Percentiles rank a stretch among this genome's conserved stretches.
Evolutionary conservation across 106 monocot species (phyloP).

Genomic region (Cymbidium sinense): DNA sequence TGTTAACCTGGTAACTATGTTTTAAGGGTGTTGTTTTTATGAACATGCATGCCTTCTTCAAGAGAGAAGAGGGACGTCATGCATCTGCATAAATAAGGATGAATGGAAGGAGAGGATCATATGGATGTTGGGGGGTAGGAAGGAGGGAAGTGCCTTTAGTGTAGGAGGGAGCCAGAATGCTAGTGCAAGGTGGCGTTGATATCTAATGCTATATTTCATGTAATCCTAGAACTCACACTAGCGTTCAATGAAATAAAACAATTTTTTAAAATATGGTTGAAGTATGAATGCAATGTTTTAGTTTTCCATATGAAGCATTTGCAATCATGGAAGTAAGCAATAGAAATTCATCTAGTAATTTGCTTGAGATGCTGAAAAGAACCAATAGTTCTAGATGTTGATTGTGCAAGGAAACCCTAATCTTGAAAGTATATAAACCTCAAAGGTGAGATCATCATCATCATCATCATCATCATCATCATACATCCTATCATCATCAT

Average conservation of each 20-base stretch:
- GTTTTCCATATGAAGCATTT: not conserved
- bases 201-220: not conserved
- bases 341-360: not conserved
- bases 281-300: not conserved
- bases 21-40: not conserved
- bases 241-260: not conserved
- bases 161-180: too few species aligned
- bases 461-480: too few species aligned
- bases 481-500: too few species aligned
- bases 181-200: too few species aligned
- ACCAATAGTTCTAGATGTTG: not conserved
- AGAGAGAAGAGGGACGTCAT: not conserved
- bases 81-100: not conserved
- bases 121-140: too few species aligned
- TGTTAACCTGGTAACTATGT: not conserved
- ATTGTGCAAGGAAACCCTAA: not conserved
- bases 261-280: not conserved
- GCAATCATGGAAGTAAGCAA: too few species aligned
- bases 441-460: too few species aligned
- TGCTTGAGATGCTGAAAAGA: not conserved
- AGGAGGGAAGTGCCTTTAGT: too few species aligned
- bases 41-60: not conserved
- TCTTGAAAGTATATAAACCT: too few species aligned
- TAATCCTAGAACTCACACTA: not conserved
- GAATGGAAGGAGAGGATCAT: too few species aligned